A percentile compares a stretch with the other conserved stretches of the same genome.
These are phyloP conservation scores for Trichosporon inkin DNA, from an alignment of 1,284 basidiomycete genomes.

Conservation along the genomic window DNA sequence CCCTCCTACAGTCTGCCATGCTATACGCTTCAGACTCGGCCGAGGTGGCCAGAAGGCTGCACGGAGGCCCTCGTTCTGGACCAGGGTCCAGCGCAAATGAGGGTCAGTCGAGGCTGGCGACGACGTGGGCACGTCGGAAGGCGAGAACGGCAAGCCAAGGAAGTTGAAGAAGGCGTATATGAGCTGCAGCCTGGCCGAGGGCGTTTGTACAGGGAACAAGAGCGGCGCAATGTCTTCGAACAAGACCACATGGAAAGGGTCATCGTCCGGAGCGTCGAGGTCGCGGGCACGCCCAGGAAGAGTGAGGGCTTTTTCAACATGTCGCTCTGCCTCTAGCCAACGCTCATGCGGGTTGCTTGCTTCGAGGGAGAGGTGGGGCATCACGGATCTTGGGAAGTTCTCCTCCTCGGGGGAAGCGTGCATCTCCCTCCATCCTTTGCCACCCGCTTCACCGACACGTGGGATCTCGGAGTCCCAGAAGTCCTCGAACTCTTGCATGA, in stretches of 20 bases:
- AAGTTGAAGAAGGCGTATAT: slow-evolving; percentile 72
- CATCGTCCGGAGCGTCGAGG: slow-evolving; percentile 54
- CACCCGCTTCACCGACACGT: slow-evolving; percentile 52
- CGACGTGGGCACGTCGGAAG: slow-evolving; percentile 48
- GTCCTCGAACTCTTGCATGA: slow-evolving; percentile 48
- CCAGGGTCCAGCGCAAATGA: slow-evolving; percentile 40
- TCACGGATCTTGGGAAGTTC: background rate
- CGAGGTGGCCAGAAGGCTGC: slow-evolving; percentile 34
- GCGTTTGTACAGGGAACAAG: slow-evolving; percentile 60
- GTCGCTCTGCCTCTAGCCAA: slow-evolving; percentile 65
- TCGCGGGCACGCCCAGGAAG: slow-evolving; percentile 62
- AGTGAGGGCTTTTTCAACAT: slow-evolving; percentile 52
- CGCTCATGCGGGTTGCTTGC: slow-evolving; percentile 61
- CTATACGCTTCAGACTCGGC: slow-evolving; percentile 15
- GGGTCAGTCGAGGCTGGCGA: slow-evolving; percentile 46
- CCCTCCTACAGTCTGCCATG: slow-evolving; percentile 46
- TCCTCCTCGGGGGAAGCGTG: slow-evolving; percentile 11
- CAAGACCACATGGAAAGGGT: slow-evolving; percentile 70
- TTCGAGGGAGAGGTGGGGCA: background rate
- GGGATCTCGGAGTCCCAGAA: slow-evolving; percentile 55
- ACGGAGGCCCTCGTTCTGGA: slow-evolving; percentile 28
- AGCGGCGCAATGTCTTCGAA: slow-evolving; percentile 73
- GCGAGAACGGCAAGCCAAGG: slow-evolving; percentile 60
- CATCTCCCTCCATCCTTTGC: slow-evolving; percentile 49
- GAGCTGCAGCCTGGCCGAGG: slow-evolving; percentile 60